phyloP scores from a whole-genome alignment of 495 filamentous ascomycete genomes.

The Aspergillus asperescens region DNA sequence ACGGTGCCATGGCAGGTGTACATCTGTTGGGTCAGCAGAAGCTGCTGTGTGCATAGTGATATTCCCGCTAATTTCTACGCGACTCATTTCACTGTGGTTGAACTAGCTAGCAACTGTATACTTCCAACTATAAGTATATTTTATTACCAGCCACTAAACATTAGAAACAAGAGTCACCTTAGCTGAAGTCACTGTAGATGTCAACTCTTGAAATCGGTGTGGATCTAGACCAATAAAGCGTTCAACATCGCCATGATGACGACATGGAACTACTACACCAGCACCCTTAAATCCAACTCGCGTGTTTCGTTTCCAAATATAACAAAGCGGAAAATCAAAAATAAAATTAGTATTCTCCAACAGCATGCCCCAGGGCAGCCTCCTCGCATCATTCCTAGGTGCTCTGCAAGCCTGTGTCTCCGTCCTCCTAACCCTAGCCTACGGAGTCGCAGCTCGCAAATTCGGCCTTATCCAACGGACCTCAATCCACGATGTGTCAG shows the following conservation, averaged over 20 bases:
- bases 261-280: constrained; percentile 5
- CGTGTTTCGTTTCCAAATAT: background rate
- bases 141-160: no score
- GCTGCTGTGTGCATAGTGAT: constrained; percentile 5
- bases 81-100: no score
- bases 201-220: background rate
- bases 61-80: background rate
- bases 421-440: constrained; percentile 63
- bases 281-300: background rate
- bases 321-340: background rate
- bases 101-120: no score
- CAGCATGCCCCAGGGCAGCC: constrained; percentile 8
- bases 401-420: constrained; percentile 67
- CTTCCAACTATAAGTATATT: no score
- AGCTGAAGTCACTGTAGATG: background rate
- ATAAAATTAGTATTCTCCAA: background rate
- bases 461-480: constrained; percentile 51
- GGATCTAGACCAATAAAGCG: background rate
- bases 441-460: constrained; percentile 55
- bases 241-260: constrained; percentile 13
- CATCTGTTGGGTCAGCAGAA: constrained; percentile 18
- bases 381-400: constrained; percentile 53
- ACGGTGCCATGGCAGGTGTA: constrained; percentile 21
- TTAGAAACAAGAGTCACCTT: background rate
- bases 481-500: constrained; percentile 59